A percentile compares a stretch with the other conserved stretches of the same genome.
Evolutionary conservation across 2,329 filamentous ascomycete species (phyloP).

Genomic region (Aspergillus fumigatiaffinis): DNA sequence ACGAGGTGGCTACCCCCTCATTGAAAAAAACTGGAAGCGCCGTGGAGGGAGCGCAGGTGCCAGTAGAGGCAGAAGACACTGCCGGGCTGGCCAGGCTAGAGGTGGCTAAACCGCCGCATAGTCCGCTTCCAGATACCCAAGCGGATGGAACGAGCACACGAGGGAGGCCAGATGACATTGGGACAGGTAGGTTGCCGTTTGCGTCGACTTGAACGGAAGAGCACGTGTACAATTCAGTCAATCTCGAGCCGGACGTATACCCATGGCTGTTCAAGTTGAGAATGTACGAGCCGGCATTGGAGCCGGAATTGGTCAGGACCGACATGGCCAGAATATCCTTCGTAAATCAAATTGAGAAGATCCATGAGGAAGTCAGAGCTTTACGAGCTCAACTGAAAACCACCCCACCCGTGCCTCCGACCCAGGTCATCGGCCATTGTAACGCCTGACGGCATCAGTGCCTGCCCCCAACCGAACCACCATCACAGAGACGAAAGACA

Average conservation of each 20-base stretch:
- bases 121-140: constrained; percentile 16
- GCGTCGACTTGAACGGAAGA: constrained; percentile 14
- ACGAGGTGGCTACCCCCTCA: background rate
- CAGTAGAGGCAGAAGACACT: background rate
- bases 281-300: background rate
- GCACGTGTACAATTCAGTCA: constrained; percentile 35
- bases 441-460: too few species aligned
- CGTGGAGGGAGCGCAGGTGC: background rate
- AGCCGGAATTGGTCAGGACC: background rate
- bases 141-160: constrained; percentile 20
- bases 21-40: background rate
- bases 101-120: constrained; percentile 12
- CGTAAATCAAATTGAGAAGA: too few species aligned
- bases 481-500: too few species aligned
- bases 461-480: too few species aligned
- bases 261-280: background rate
- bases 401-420: too few species aligned
- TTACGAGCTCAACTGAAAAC: too few species aligned
- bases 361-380: too few species aligned
- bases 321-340: too few species aligned
- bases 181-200: constrained; percentile 15
- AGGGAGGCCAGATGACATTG: constrained; percentile 19
- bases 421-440: too few species aligned
- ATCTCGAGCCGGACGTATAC: background rate
- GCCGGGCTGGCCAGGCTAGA: background rate